A percentile compares a stretch with the other conserved stretches of the same genome.
phyloP scores from a whole-genome alignment of 306 rosid species.

The Vicia villosa region DNA sequence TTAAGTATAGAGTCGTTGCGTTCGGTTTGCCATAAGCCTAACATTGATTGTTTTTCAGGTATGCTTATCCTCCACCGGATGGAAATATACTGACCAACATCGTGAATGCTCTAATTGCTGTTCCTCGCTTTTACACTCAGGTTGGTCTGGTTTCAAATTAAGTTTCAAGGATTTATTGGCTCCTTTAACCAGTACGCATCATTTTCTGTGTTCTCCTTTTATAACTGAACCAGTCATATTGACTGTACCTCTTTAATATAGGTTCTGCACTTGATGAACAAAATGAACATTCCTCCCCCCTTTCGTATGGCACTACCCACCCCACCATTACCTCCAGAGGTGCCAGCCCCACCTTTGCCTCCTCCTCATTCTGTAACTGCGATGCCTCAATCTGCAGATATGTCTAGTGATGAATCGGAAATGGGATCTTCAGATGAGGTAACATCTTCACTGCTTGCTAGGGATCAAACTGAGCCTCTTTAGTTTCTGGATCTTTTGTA shows the following conservation, averaged over 20 bases:
- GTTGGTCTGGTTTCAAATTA: constrained; percentile 45
- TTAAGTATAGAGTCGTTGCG: constrained; percentile 16
- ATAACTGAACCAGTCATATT: constrained; percentile 27
- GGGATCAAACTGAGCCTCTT: constrained; percentile 19
- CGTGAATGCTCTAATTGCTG: constrained; percentile 91
- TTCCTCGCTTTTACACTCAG: constrained; percentile 95
- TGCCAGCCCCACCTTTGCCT: constrained; percentile 57
- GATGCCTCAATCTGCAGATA: constrained; percentile 51
- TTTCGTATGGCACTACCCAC: constrained; percentile 94
- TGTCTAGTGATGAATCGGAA: constrained; percentile 86
- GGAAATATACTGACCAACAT: constrained; percentile 92
- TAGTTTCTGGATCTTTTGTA: constrained; percentile 4
- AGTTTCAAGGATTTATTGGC: constrained; percentile 25
- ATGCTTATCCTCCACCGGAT: constrained; percentile 96
- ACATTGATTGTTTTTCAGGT: constrained; percentile 51
- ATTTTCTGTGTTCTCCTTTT: constrained; percentile 25
- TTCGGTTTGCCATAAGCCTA: constrained; percentile 35
- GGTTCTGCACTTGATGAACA: constrained; percentile 98
- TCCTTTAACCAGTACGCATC: constrained; percentile 22
- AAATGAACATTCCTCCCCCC: constrained; percentile 97
- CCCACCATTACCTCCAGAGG: constrained; percentile 88
- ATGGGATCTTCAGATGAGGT: constrained; percentile 99
- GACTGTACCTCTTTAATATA: constrained; percentile 42
- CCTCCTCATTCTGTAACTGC: constrained; percentile 48
- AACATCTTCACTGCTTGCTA: constrained; percentile 32